Conservation (phyloP, 371 early-diverging fungal species). For the Mucor racemosus region DNA sequence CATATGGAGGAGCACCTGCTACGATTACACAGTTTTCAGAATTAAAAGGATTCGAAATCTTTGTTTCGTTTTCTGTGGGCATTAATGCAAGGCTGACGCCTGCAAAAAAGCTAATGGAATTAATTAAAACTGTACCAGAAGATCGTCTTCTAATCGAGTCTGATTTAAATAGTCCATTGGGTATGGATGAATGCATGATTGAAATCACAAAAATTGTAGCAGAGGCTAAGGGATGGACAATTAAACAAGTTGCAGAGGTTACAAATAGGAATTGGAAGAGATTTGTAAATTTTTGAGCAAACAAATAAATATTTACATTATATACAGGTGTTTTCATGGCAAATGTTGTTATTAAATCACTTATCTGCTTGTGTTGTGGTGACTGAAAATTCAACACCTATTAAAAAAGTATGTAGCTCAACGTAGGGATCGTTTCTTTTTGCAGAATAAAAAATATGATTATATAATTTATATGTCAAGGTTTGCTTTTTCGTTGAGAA, state of each 20-base stretch:
- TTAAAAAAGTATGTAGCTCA: no score
- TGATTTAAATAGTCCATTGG: constrained; percentile 70
- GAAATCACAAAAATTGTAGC: constrained; percentile 68
- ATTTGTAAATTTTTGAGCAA: constrained; percentile 50
- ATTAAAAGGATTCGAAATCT: constrained; percentile 47
- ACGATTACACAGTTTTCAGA: constrained; percentile 66
- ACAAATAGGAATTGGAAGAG: constrained; percentile 67
- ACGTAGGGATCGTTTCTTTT: no score
- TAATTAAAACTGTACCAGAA: constrained; percentile 70
- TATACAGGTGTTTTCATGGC: no score
- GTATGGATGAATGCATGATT: constrained; percentile 62
- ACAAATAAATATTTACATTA: background rate
- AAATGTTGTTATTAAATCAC: no score
- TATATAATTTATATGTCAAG: no score
- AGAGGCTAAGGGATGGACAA: constrained; percentile 68
- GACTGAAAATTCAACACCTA: no score
- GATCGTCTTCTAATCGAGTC: constrained; percentile 83
- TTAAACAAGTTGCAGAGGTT: constrained; percentile 56
- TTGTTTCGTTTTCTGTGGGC: constrained; percentile 69
- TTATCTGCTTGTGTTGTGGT: no score
- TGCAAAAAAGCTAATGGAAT: constrained; percentile 49
- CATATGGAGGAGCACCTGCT: constrained; percentile 82
- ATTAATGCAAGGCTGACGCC: constrained; percentile 61
- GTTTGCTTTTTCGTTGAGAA: no score
- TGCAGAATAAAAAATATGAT: no score